A percentile compares a stretch with the other conserved stretches of the same genome.
These are phyloP conservation scores for Copromyces sp. DNA, from an alignment of 495 filamentous ascomycete species.

Conservation along the genomic window DNA sequence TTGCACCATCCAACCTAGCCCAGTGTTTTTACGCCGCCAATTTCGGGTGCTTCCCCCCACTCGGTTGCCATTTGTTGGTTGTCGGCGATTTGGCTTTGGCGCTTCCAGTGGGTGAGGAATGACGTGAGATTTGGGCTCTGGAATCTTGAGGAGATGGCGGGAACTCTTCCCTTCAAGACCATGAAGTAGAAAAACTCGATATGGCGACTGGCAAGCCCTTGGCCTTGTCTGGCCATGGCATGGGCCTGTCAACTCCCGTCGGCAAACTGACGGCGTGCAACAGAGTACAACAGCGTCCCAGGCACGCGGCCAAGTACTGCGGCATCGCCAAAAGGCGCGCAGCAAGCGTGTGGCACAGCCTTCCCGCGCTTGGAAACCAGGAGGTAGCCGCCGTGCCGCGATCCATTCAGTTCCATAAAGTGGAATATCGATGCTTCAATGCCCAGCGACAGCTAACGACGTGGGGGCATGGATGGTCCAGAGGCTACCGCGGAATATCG, in stretches of 20 bases:
- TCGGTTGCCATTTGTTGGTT: not conserved
- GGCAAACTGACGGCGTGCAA: not conserved
- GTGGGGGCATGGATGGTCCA: not conserved
- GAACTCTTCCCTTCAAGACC: not conserved
- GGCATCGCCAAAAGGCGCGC: not conserved
- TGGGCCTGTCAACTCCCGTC: not conserved
- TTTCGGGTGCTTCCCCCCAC: not conserved
- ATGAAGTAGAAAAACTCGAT: too few relatives aligned
- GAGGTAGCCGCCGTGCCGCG: not conserved
- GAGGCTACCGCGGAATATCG: not conserved
- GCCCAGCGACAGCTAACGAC: not conserved
- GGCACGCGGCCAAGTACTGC: not conserved
- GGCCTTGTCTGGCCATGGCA: not conserved
- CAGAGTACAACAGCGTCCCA: not conserved
- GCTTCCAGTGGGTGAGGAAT: not conserved
- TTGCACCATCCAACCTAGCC: not conserved
- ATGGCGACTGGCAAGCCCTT: not conserved
- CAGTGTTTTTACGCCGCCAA: not conserved
- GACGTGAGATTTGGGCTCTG: not conserved
- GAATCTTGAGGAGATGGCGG: not conserved
- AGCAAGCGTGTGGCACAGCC: not conserved
- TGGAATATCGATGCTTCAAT: not conserved
- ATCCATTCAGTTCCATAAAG: not conserved
- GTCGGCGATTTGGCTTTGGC: not conserved
- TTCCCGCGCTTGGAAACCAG: not conserved